Evolutionary conservation across 331 rosid genomes (phyloP).

Genomic region (Malus hybrid): DNA sequence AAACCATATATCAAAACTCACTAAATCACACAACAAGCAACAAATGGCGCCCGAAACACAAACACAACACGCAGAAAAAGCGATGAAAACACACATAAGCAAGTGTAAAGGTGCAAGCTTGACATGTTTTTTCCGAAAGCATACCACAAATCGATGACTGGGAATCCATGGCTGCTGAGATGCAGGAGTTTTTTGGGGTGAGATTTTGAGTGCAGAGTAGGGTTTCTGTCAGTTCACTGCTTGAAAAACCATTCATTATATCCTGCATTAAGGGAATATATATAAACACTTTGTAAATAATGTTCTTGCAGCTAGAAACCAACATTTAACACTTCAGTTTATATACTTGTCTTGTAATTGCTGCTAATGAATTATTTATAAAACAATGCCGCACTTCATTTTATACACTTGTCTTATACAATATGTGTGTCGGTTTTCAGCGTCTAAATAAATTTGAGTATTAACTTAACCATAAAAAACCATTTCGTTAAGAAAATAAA

Average conservation of each 20-base stretch:
- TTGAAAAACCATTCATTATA: constrained; percentile 30
- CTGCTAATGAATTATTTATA: neutral
- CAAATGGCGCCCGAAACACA: neutral
- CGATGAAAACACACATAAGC: neutral
- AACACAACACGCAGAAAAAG: neutral
- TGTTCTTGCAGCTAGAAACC: neutral
- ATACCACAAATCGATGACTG: constrained; percentile 65
- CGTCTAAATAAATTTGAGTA: too few species aligned
- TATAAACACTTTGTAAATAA: neutral
- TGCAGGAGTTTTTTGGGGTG: constrained; percentile 47
- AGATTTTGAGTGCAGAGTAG: constrained; percentile 31
- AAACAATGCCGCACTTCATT: neutral
- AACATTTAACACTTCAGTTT: neutral
- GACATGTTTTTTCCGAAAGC: neutral
- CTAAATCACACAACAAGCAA: neutral
- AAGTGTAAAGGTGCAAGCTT: neutral
- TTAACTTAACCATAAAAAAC: too few species aligned
- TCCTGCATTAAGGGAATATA: constrained; percentile 47
- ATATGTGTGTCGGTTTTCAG: too few species aligned
- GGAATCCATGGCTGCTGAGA: constrained; percentile 61
- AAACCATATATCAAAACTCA: neutral
- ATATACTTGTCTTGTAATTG: neutral
- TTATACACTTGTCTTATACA: neutral
- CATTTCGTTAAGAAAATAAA: too few species aligned
- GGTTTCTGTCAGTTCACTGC: constrained; percentile 32